A percentile compares a stretch with the other conserved stretches of the same genome.
Evolutionary conservation across 129 eudicot genomes (phyloP).

Genomic region (Tagetes erecta): DNA sequence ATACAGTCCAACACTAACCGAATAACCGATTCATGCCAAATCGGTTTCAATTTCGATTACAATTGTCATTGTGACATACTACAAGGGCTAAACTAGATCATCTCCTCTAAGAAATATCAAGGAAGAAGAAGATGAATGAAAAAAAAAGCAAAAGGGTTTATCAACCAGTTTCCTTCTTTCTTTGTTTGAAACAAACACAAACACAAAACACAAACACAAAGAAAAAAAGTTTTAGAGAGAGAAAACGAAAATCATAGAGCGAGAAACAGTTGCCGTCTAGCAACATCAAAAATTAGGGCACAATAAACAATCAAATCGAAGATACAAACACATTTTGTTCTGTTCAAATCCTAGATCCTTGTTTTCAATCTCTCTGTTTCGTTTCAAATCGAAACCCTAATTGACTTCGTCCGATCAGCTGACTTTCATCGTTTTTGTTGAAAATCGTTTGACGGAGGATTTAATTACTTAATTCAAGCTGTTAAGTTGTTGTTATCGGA

Average conservation of each 20-base stretch:
- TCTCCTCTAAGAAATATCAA: not conserved
- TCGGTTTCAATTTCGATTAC: not conserved
- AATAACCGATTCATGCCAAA: too few species aligned
- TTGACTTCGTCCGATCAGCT: conserved; percentile 56
- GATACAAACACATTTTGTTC: conserved; percentile 9
- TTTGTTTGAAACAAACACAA: conserved; percentile 10
- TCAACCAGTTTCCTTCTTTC: conserved; percentile 26
- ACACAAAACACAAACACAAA: conserved; percentile 24
- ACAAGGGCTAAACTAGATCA: conserved; percentile 15
- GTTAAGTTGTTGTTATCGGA: conserved; percentile 39
- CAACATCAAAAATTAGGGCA: conserved; percentile 28
- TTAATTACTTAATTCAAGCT: conserved; percentile 19
- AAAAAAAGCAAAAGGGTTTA: conserved; percentile 40
- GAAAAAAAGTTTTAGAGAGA: conserved; percentile 31
- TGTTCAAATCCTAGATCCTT: conserved; percentile 21
- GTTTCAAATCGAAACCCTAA: conserved; percentile 33
- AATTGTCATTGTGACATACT: conserved; percentile 12
- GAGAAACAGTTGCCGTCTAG: conserved; percentile 81
- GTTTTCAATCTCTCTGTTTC: conserved; percentile 27
- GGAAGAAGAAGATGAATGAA: conserved; percentile 22
- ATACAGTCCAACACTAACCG: too few species aligned
- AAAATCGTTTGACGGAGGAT: not conserved
- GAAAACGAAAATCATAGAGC: conserved; percentile 39
- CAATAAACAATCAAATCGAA: conserved; percentile 2
- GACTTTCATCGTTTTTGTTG: not conserved